Base-by-base conservation (phyloP, 2,329 filamentous ascomycete species). In the Sporothrix dimorphospora region DNA sequence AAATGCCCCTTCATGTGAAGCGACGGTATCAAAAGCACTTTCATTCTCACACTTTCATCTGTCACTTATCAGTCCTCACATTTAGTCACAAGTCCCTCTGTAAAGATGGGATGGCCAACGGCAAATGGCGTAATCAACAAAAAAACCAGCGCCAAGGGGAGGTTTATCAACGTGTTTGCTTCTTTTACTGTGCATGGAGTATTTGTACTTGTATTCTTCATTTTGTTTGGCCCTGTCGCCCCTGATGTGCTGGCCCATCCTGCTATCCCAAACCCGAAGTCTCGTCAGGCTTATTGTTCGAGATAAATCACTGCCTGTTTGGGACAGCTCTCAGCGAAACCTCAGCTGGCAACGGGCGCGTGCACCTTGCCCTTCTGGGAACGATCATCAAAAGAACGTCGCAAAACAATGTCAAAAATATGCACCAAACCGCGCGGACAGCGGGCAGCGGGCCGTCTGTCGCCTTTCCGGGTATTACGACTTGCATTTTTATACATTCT, bases 121-220 rank as follows among this genome's bases (percentile, higher is more conserved):
- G 59, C 59, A 24, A 45, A 65, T 65, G 38, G 59, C 38, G 38
- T 45, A 65, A 65, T 65, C 34, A 45, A 27, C 21, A 63, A 45
- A 45, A 45, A 24, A 38, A 9, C 24, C 59, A 8, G 14, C 24
- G 61, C 42, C 61, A 66, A 45, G 59, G 19, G 34, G 11, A 42
- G 16, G 34, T 19, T 6, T 16, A 59, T 19, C 9, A 24, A 14
- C 27, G 21, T 34, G n/a, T 38, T n/a, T 27, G 3, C 8, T 38
- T 40, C 38, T 40, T 40, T n/a, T n/a, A n/a, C n/a, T n/a, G n/a
- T n/a, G n/a, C 40, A 16, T 45, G 40, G 40, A 45, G n/a, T n/a
- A n/a, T 14, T 45, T 11, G 40, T 45, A 16, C 16, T 47, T 47
- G 5, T 40, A 5, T 40, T 40, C 38, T 40, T 40, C 38, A 5